phyloP scores from a whole-genome alignment of 768 basidiomycete species.

The Xanthoconium stramineum region DNA sequence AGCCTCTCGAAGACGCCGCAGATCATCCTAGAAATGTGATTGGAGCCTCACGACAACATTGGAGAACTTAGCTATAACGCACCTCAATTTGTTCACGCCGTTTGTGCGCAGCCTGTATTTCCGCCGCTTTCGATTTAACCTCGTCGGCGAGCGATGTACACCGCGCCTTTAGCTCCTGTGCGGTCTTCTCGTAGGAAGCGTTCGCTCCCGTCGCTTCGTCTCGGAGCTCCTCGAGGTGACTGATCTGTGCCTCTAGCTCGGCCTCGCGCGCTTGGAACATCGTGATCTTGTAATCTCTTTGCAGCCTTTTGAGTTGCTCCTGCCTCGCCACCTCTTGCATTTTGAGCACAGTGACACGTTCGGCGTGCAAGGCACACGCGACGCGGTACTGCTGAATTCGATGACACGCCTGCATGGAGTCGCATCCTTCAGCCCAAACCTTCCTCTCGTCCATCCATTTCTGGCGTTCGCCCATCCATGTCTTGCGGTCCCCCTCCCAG shows the following conservation, averaged over 20 bases:
- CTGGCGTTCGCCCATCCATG: constrained; percentile 25
- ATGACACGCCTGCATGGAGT: constrained; percentile 59
- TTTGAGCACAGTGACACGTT: constrained; percentile 47
- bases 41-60: not conserved
- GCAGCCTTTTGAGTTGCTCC: constrained; percentile 57
- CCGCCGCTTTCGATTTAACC: constrained; percentile 38
- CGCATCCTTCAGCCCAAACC: constrained; percentile 61
- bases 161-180: constrained; percentile 31
- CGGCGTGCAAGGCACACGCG: constrained; percentile 51
- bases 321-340: constrained; percentile 51
- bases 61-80: constrained; percentile 4
- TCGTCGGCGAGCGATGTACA: constrained; percentile 33
- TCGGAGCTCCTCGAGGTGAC: constrained; percentile 48
- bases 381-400: constrained; percentile 62
- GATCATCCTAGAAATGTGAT: constrained; percentile 32
- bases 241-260: constrained; percentile 54
- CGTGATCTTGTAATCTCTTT: constrained; percentile 65
- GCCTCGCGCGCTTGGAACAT: constrained; percentile 63
- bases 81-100: constrained; percentile 51
- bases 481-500: constrained; percentile 26
- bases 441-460: constrained; percentile 52
- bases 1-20: constrained; percentile 45
- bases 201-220: constrained; percentile 24
- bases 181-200: constrained; percentile 24
- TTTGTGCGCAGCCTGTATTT: constrained; percentile 37